Evolutionary conservation across 805 yeast species (phyloP).

Genomic region (Barnettozyma sucrosica): DNA sequence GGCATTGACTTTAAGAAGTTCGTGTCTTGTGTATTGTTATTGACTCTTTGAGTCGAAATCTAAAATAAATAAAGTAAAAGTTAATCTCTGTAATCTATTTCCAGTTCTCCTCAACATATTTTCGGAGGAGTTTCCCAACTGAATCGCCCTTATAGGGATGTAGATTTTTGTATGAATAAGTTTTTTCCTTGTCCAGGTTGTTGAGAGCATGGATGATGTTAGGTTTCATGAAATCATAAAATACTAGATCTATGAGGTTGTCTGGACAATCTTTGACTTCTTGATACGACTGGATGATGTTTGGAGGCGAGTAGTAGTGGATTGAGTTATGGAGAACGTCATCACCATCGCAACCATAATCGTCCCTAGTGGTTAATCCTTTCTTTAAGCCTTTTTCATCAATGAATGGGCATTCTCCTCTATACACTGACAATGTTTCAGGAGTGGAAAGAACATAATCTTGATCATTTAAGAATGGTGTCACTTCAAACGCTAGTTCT

Average conservation of each 20-base stretch:
- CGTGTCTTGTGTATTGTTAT: slow-evolving; percentile 22
- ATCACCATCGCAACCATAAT: slow-evolving; percentile 82
- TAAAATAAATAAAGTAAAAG: slow-evolving; percentile 12
- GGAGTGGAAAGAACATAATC: slow-evolving; percentile 35
- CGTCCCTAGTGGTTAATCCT: slow-evolving; percentile 84
- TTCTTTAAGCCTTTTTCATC: slow-evolving; percentile 32
- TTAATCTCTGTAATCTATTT: slow-evolving; percentile 4
- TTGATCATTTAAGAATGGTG: slow-evolving; percentile 50
- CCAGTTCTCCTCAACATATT: slow-evolving; percentile 35
- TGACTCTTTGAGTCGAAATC: slow-evolving; percentile 11
- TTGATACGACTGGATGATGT: slow-evolving; percentile 59
- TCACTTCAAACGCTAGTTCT: slow-evolving; percentile 47
- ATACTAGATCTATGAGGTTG: slow-evolving; percentile 57
- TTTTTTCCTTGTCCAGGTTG: slow-evolving; percentile 22
- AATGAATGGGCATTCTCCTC: slow-evolving; percentile 13
- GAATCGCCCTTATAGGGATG: slow-evolving; percentile 35
- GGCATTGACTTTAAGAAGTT: slow-evolving; percentile 1
- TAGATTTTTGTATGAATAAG: slow-evolving; percentile 33
- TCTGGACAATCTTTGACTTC: slow-evolving; percentile 23
- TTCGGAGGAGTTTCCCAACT: slow-evolving; percentile 40
- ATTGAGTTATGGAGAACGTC: slow-evolving; percentile 67
- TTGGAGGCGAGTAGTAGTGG: slow-evolving; percentile 60
- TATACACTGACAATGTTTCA: slow-evolving; percentile 9
- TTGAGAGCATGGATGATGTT: slow-evolving; percentile 43
- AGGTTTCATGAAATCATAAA: slow-evolving; percentile 67